phyloP scores from a whole-genome alignment of 2,329 filamentous ascomycete species.

The Fusarium temperatum region DNA sequence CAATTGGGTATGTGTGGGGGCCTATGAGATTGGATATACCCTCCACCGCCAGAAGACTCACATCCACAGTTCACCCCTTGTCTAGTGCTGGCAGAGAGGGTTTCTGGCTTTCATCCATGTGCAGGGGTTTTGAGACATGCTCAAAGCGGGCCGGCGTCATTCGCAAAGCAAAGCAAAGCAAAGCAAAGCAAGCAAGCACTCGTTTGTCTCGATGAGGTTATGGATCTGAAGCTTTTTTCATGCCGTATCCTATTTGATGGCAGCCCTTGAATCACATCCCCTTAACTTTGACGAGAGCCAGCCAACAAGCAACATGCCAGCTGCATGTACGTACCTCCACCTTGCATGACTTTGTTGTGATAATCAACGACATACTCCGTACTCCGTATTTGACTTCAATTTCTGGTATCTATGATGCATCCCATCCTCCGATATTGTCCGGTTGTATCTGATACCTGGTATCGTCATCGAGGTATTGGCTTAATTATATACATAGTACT shows the following conservation, averaged over 20 bases:
- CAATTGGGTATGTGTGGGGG: slow-evolving; percentile 10
- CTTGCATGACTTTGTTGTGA: neutral
- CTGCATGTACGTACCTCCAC: neutral
- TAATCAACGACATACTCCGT: neutral
- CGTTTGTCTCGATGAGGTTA: slow-evolving; percentile 16
- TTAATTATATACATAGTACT: neutral
- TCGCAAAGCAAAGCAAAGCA: neutral
- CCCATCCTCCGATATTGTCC: slow-evolving; percentile 13
- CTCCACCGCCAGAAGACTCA: neutral
- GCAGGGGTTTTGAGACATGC: slow-evolving; percentile 30
- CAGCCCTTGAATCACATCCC: slow-evolving; percentile 2
- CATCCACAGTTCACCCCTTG: neutral
- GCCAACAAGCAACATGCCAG: slow-evolving; percentile 30
- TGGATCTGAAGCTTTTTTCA: slow-evolving; percentile 28
- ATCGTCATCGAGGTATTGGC: neutral
- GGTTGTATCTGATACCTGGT: neutral
- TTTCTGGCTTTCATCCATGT: slow-evolving; percentile 4
- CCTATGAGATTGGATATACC: slow-evolving; percentile 15
- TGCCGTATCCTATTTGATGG: slow-evolving; percentile 18
- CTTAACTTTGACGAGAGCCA: slow-evolving; percentile 13
- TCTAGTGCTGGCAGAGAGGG: slow-evolving; percentile 4
- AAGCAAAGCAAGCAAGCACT: neutral
- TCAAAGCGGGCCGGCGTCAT: slow-evolving; percentile 36
- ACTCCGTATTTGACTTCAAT: neutral
- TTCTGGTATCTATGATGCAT: slow-evolving; percentile 8